phyloP scores from a whole-genome alignment of 768 basidiomycete genomes.

The Mycena belliarum region DNA sequence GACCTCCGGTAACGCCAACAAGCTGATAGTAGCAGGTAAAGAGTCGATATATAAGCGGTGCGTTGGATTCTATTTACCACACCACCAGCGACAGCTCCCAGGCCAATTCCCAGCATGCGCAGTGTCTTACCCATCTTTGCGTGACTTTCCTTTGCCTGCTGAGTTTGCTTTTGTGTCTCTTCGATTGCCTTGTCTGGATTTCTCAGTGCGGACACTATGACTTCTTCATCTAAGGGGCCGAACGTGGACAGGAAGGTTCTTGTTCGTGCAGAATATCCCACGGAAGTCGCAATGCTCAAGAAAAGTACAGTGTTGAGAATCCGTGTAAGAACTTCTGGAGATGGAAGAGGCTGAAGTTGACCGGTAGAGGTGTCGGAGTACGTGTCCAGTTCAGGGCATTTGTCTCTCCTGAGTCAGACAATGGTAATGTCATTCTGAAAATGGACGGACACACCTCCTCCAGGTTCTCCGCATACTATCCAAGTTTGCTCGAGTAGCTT shows the following conservation, averaged over 20 bases:
- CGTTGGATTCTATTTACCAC: conserved; percentile 26
- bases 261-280: conserved; percentile 52
- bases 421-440: not conserved
- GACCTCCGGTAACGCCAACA: conserved; percentile 58
- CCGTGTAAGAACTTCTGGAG: conserved; percentile 36
- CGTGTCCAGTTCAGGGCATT: conserved; percentile 44
- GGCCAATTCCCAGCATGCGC: conserved; percentile 49
- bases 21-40: conserved; percentile 25
- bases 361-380: conserved; percentile 47
- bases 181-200: conserved; percentile 47
- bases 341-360: conserved; percentile 41
- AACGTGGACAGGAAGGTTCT: conserved; percentile 45
- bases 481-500: conserved; percentile 43
- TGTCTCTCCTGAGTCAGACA: conserved; percentile 26
- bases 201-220: conserved; percentile 47
- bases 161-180: conserved; percentile 44
- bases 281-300: conserved; percentile 47
- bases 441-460: conserved; percentile 30
- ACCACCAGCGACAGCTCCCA: conserved; percentile 56
- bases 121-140: conserved; percentile 42
- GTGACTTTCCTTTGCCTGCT: conserved; percentile 40
- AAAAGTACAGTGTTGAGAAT: conserved; percentile 54
- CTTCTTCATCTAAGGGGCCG: conserved; percentile 43
- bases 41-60: not conserved
- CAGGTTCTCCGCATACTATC: conserved; percentile 44